phyloP scores from a whole-genome alignment of 2,329 filamentous ascomycete species.

The Ophiostoma triangulosporum region DNA sequence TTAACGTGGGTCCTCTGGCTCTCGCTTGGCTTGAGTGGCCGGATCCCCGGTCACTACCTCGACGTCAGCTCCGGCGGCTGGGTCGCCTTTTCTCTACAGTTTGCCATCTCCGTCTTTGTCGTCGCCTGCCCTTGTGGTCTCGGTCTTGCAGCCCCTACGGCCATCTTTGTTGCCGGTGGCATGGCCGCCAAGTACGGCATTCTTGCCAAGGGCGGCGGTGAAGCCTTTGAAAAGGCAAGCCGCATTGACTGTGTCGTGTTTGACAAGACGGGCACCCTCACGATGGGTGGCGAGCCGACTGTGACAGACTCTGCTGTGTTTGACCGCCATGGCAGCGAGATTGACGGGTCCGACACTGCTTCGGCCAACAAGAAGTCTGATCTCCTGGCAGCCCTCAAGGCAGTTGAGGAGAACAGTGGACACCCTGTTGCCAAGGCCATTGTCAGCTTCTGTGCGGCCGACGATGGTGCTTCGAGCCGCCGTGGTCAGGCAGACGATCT shows the following conservation, averaged over 20 bases:
- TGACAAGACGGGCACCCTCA: constrained; percentile 80
- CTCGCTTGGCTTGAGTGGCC: constrained; percentile 43
- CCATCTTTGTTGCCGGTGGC: constrained; percentile 70
- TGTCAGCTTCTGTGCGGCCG: constrained; percentile 41
- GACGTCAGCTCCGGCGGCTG: constrained; percentile 46
- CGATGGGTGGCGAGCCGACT: constrained; percentile 55
- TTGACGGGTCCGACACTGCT: background rate
- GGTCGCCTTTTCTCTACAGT: constrained; percentile 63
- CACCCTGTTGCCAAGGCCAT: constrained; percentile 65
- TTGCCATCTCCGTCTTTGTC: constrained; percentile 77
- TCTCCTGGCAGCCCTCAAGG: constrained; percentile 41
- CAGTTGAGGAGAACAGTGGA: constrained; percentile 56
- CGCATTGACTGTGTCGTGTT: constrained; percentile 68
- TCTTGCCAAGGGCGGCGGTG: constrained; percentile 69
- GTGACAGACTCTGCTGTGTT: constrained; percentile 44
- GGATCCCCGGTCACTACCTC: constrained; percentile 42
- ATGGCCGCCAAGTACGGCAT: constrained; percentile 70
- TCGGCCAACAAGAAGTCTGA: background rate
- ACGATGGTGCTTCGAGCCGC: constrained; percentile 6
- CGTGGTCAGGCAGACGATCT: constrained; percentile 27
- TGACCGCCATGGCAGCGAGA: constrained; percentile 18
- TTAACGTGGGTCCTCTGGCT: constrained; percentile 63
- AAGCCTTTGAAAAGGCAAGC: constrained; percentile 76
- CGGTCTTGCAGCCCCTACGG: constrained; percentile 73
- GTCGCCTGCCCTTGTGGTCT: constrained; percentile 77